Conservation (phyloP, 805 yeast species). For the Metschnikowia lachancei region DNA sequence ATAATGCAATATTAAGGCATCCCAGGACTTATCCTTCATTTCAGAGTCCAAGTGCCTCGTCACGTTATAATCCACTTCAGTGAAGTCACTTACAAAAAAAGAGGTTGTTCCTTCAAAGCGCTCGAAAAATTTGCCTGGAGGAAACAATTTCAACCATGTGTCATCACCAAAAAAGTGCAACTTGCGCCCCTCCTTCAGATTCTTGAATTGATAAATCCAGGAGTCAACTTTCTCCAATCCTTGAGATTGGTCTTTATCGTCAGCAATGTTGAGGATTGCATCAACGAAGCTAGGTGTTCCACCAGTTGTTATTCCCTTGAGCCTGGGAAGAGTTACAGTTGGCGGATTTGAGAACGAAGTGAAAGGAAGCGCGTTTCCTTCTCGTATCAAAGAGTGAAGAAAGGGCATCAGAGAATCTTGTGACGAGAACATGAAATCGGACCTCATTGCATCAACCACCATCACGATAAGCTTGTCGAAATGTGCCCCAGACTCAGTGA, state of each 20-base stretch:
- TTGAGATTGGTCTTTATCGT: slow-evolving; percentile 73
- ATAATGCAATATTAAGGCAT: slow-evolving; percentile 82
- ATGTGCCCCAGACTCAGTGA: slow-evolving; percentile 30
- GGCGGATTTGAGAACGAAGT: slow-evolving; percentile 95
- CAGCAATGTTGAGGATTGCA: slow-evolving; percentile 91
- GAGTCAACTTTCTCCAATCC: slow-evolving; percentile 75
- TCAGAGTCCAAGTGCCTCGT: slow-evolving; percentile 77
- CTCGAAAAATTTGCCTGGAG: slow-evolving; percentile 51
- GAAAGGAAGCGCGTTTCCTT: slow-evolving; percentile 77
- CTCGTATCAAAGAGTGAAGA: slow-evolving; percentile 60
- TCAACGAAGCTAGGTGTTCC: slow-evolving; percentile 92
- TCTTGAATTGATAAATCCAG: slow-evolving; percentile 71
- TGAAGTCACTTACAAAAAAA: slow-evolving; percentile 91
- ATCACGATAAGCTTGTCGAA: slow-evolving; percentile 72
- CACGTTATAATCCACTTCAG: slow-evolving; percentile 90
- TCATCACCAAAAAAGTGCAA: slow-evolving; percentile 95
- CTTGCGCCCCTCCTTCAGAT: slow-evolving; percentile 32
- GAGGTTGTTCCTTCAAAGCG: slow-evolving; percentile 84
- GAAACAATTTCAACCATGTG: slow-evolving; percentile 93
- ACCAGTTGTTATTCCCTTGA: slow-evolving; percentile 92
- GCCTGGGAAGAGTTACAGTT: slow-evolving; percentile 90
- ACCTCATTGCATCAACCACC: slow-evolving; percentile 90
- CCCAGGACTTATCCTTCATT: slow-evolving; percentile 60
- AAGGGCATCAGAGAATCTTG: slow-evolving; percentile 58
- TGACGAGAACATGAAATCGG: slow-evolving; percentile 76